Conservation (phyloP, 495 filamentous ascomycete genomes). For the Hypoxylon lienhwacheense region DNA sequence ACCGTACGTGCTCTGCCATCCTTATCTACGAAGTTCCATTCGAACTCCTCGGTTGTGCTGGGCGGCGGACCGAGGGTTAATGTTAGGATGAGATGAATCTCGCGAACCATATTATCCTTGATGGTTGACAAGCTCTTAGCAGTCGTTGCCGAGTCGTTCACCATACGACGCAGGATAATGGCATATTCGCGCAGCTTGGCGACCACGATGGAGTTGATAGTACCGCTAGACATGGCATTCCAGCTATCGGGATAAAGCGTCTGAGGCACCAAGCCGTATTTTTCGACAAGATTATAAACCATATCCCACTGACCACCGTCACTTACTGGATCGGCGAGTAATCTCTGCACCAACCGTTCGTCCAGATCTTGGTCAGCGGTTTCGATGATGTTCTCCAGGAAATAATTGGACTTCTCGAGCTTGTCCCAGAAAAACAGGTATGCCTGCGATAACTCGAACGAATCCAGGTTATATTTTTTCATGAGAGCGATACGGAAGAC, state of each 20-base stretch:
- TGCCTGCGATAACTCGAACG: conserved; percentile 79
- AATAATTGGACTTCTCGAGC: conserved; percentile 87
- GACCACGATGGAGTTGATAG: conserved; percentile 75
- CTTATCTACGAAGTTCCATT: conserved; percentile 76
- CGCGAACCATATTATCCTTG: conserved; percentile 73
- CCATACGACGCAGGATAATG: conserved; percentile 61
- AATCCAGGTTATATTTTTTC: conserved; percentile 71
- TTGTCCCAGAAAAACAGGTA: conserved; percentile 98
- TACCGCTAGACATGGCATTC: conserved; percentile 68
- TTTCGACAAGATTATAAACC: conserved; percentile 80
- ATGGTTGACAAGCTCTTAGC: conserved; percentile 43
- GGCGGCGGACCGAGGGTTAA: conserved; percentile 79
- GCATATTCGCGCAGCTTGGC: conserved; percentile 86
- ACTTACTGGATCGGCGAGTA: conserved; percentile 66
- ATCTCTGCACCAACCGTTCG: conserved; percentile 65
- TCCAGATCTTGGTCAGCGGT: conserved; percentile 70
- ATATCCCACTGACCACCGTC: conserved; percentile 95
- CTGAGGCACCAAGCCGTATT: conserved; percentile 85
- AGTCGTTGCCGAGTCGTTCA: conserved; percentile 35
- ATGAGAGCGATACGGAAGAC: conserved; percentile 84
- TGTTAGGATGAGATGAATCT: conserved; percentile 77
- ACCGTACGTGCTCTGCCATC: conserved; percentile 61
- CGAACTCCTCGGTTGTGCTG: conserved; percentile 63
- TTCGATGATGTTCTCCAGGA: conserved; percentile 78
- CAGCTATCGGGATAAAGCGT: conserved; percentile 75